phyloP scores from a whole-genome alignment of 2,329 filamentous ascomycete genomes.

The Trichophyton schoenleinii region DNA sequence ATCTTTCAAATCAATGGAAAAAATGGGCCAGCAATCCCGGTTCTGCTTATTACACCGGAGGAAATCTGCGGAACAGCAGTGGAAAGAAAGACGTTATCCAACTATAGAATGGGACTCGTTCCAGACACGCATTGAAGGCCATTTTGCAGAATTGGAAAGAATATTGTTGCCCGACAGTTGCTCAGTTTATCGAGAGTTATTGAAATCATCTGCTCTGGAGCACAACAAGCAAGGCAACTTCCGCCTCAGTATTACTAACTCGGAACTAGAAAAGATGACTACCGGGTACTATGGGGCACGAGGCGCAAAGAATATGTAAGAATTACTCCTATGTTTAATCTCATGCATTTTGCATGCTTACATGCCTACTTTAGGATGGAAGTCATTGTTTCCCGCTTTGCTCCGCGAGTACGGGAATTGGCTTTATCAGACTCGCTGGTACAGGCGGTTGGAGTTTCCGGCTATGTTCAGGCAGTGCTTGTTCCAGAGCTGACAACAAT shows the following conservation, averaged over 20 bases:
- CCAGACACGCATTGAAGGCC: slow-evolving; percentile 43
- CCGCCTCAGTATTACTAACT: slow-evolving; percentile 38
- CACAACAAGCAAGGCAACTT: slow-evolving; percentile 43
- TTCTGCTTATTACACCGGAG: slow-evolving; percentile 56
- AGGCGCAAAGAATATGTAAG: slow-evolving; percentile 59
- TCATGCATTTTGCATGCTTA: not conserved
- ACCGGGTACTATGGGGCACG: slow-evolving; percentile 76
- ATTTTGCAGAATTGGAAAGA: slow-evolving; percentile 44
- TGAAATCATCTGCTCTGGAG: slow-evolving; percentile 39
- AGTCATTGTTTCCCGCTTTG: slow-evolving; percentile 50
- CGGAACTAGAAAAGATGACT: slow-evolving; percentile 42
- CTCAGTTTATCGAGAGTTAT: slow-evolving; percentile 49
- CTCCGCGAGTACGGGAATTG: slow-evolving; percentile 46
- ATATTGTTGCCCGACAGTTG: slow-evolving; percentile 35
- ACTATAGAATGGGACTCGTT: slow-evolving; percentile 56
- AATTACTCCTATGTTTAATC: slow-evolving; percentile 18
- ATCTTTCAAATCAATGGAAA: slow-evolving; percentile 28
- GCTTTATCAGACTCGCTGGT: slow-evolving; percentile 54
- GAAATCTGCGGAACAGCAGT: slow-evolving; percentile 40
- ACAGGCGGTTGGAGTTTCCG: slow-evolving; percentile 51
- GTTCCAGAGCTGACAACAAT: slow-evolving; percentile 55
- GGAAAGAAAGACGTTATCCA: slow-evolving; percentile 51
- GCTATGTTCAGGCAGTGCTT: slow-evolving; percentile 61
- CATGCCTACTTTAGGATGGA: slow-evolving; percentile 30
- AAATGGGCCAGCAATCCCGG: slow-evolving; percentile 36